phyloP scores from a whole-genome alignment of 2,329 filamentous ascomycete genomes.

The Aspergillus fumigatus region DNA sequence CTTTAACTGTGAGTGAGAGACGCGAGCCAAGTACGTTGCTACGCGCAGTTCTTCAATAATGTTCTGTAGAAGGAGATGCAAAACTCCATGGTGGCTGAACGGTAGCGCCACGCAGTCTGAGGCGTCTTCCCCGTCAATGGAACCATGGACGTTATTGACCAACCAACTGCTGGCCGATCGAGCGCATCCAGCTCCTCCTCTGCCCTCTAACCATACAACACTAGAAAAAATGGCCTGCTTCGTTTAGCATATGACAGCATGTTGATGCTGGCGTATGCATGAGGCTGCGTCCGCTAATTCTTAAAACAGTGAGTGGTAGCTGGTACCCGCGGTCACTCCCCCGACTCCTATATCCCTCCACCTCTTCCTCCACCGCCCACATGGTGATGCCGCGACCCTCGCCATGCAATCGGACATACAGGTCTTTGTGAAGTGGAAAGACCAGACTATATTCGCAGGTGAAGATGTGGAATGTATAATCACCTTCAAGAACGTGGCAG shows the following conservation, averaged over 20 bases:
- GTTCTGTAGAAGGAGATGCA: not conserved
- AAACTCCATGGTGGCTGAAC: not conserved
- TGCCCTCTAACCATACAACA: constrained; percentile 7
- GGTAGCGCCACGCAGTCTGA: not conserved
- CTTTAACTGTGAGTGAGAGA: not conserved
- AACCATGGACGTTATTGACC: no score
- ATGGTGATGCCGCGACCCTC: constrained; percentile 30
- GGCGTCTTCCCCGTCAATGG: not conserved
- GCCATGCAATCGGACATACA: constrained; percentile 69
- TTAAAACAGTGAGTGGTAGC: constrained; percentile 2
- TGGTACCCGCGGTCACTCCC: not conserved
- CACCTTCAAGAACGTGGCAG: constrained; percentile 82
- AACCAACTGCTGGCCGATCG: not conserved
- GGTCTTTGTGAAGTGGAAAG: constrained; percentile 92
- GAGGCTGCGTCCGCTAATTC: constrained; percentile 6
- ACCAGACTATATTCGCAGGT: constrained; percentile 91
- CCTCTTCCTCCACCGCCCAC: constrained; percentile 18
- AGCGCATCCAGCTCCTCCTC: constrained; percentile 4
- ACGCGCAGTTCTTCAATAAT: not conserved
- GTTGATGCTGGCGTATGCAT: constrained; percentile 17
- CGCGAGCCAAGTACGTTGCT: not conserved
- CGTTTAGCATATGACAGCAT: constrained; percentile 21
- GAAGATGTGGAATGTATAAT: constrained; percentile 95
- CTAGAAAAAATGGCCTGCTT: constrained; percentile 16
- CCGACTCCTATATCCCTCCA: not conserved